Base-by-base conservation (phyloP, 148 eudicot genomes). In the Amaranthus palmeri region DNA sequence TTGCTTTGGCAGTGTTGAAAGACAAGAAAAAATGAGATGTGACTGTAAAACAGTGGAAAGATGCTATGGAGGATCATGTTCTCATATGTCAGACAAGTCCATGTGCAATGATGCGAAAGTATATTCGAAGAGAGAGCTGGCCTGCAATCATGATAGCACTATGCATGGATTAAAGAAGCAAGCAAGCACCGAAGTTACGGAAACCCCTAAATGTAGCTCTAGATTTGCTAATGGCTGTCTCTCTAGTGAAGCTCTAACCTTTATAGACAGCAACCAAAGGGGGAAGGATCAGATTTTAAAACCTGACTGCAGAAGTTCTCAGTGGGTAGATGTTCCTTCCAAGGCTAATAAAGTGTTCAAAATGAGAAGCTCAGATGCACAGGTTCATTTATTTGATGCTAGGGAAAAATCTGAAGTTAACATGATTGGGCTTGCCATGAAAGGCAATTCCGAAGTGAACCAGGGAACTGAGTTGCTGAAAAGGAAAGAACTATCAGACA, bases 301-400 rank as follows among this genome's bases (percentile, higher is more conserved):
- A 54, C 78, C 62, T 51, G 79, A 76, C 43, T 77, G 67, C 55
- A 69, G 71, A 72, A 65, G 65, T 70, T 83, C 81, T 79, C 85
- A 81, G 60, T 85, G 88, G 87, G 80, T 81, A 73, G 85, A 87
- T 81, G 85, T 85, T 56, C 87, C 93, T 53, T 65, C 71, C 73
- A 84, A 78, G 74, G 66, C 41, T 45, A 65, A 72, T 61, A 58
- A 60, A 61, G 72, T 10, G 8, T 54, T 72, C 49, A 76, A 78
- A 74, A 51, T 75, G 72, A 68, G 70, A 70, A 71, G 77, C 63
- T 72, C 59, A 13, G 74, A 81, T 50, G 25, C 25, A 12, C 54
- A 76, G 40, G 58, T 40, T 51, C 75, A 76, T 72, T 59, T 61
- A 43, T 10, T 56, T 54, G 78, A 68, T 60, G 49, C 50, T 51